Conservation (phyloP, 305 asterid genomes). For the Rubia occidens region DNA sequence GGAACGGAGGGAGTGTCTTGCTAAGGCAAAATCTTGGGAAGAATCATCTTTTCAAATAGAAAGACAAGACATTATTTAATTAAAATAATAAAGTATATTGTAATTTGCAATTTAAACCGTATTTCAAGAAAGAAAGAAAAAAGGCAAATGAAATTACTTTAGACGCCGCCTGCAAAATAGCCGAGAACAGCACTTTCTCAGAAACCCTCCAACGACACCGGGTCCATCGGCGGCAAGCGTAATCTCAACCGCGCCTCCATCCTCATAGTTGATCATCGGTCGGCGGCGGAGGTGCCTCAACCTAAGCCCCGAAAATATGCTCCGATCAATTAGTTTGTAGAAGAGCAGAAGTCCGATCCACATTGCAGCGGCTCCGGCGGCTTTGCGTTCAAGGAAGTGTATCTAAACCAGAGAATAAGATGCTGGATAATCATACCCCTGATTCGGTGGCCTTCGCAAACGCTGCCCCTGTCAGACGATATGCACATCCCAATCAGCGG, state of each 20-base stretch:
- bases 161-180: conserved; percentile 2
- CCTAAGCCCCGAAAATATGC: conserved; percentile 20
- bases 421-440: conserved; percentile 64
- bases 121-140: too few relatives aligned
- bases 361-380: conserved; percentile 19
- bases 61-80: too few relatives aligned
- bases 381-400: conserved; percentile 16
- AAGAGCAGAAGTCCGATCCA: not conserved
- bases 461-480: conserved; percentile 62
- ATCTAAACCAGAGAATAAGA: conserved; percentile 23
- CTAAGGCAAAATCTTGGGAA: too few relatives aligned
- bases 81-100: too few relatives aligned
- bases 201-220: conserved; percentile 15
- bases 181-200: conserved; percentile 1
- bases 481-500: conserved; percentile 94
- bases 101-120: too few relatives aligned
- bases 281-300: not conserved
- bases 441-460: conserved; percentile 51
- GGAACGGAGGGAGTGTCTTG: too few relatives aligned
- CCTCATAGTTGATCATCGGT: conserved; percentile 4
- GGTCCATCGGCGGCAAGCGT: conserved; percentile 16
- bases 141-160: too few relatives aligned
- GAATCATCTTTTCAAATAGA: too few relatives aligned
- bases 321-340: conserved; percentile 5
- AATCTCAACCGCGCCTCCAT: conserved; percentile 16